Percentiles rank a stretch among this genome's conserved stretches.
Conservation (phyloP, 2,329 filamentous ascomycete species). For the Neopestalotiopsis sp. region DNA sequence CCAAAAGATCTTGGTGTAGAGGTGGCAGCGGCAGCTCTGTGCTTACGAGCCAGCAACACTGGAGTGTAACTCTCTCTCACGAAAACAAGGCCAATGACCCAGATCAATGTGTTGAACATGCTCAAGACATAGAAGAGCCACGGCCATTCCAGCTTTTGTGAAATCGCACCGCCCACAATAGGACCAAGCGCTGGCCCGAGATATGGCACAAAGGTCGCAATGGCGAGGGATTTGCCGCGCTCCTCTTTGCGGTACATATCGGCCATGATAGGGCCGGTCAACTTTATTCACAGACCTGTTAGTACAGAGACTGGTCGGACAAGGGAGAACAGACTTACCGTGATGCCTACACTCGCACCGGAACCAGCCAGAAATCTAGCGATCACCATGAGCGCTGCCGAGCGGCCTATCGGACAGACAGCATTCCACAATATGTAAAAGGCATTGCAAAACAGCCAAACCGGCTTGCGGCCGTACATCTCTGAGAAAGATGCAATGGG, state of each 20-base stretch:
- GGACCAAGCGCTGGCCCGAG: conserved; percentile 72
- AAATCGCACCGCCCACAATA: conserved; percentile 69
- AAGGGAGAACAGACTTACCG: conserved; percentile 25
- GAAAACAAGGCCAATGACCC: neutral
- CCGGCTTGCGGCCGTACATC: conserved; percentile 38
- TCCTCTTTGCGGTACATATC: conserved; percentile 42
- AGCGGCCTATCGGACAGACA: conserved; percentile 37
- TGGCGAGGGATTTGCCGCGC: conserved; percentile 41
- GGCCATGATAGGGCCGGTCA: conserved; percentile 39
- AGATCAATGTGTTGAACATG: conserved; percentile 40
- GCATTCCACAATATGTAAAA: conserved; percentile 44
- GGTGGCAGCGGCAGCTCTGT: conserved; percentile 39
- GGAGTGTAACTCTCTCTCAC: conserved; percentile 1
- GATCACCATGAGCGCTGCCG: conserved; percentile 36
- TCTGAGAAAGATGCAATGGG: conserved; percentile 39
- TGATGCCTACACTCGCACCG: conserved; percentile 35
- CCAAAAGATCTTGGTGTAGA: conserved; percentile 14
- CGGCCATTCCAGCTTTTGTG: conserved; percentile 66
- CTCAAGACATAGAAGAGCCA: conserved; percentile 74
- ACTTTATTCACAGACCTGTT: conserved; percentile 23
- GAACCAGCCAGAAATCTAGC: conserved; percentile 33
- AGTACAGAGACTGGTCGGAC: neutral
- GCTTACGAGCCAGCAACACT: neutral
- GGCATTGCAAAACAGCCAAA: conserved; percentile 38
- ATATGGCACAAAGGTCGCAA: conserved; percentile 35